phyloP scores from a whole-genome alignment of 108 stramenopile species.

The Nitzschia inconspicua region DNA sequence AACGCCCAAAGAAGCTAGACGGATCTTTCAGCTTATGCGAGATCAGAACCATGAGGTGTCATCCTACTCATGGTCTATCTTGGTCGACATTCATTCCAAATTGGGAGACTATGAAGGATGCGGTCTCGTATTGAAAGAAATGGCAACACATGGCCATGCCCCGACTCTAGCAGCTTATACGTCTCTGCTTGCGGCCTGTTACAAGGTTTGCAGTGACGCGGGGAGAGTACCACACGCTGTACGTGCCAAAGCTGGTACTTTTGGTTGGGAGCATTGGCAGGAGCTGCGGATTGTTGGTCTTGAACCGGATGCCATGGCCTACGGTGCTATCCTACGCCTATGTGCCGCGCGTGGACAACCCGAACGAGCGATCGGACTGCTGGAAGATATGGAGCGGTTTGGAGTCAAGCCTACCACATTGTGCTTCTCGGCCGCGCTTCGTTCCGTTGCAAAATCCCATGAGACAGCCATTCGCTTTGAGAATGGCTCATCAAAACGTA shows the following conservation, averaged over 20 bases:
- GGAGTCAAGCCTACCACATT: conserved; percentile 80
- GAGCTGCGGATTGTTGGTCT: conserved; percentile 78
- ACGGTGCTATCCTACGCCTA: conserved; percentile 74
- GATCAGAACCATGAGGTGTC: conserved; percentile 54
- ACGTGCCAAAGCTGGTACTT: conserved; percentile 65
- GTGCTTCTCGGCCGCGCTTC: conserved; percentile 71
- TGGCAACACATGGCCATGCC: conserved; percentile 34
- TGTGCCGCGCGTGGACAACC: conserved; percentile 74
- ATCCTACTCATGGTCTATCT: conserved; percentile 70
- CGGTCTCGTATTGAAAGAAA: conserved; percentile 64
- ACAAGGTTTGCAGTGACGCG: conserved; percentile 62
- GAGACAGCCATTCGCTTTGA: conserved; percentile 67
- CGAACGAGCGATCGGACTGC: conserved; percentile 66
- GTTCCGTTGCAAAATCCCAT: conserved; percentile 68
- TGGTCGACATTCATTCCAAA: conserved; percentile 82
- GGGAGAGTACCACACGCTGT: conserved; percentile 63
- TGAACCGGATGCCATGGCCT: conserved; percentile 83
- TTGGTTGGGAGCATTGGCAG: conserved; percentile 79
- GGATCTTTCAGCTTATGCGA: conserved; percentile 67
- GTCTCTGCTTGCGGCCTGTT: conserved; percentile 76
- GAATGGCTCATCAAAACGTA: conserved; percentile 55
- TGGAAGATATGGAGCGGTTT: conserved; percentile 75
- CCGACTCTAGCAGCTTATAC: conserved; percentile 82
- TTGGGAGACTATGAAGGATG: conserved; percentile 78
- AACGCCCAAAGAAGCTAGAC: conserved; percentile 72